Percentiles rank a stretch among this genome's conserved stretches.
Conservation (phyloP, 805 yeast species). For the Spathaspora hagerdaliae region DNA sequence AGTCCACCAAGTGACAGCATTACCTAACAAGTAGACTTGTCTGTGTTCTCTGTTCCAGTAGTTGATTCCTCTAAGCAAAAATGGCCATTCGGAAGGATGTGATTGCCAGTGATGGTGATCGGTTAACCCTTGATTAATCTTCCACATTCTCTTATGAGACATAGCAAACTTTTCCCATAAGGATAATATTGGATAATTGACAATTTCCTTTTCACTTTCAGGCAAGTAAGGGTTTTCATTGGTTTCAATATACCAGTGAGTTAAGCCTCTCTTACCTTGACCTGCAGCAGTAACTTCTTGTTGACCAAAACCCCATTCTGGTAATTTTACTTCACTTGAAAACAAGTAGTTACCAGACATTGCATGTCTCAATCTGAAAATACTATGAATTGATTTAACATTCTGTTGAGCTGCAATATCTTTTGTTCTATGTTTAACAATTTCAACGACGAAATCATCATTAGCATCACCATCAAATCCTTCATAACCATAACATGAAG, state of each 20-base stretch:
- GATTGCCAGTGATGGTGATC: constrained; percentile 72
- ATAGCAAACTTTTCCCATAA: constrained; percentile 62
- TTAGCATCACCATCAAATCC: constrained; percentile 81
- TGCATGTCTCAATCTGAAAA: constrained; percentile 73
- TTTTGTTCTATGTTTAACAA: constrained; percentile 50
- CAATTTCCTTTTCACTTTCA: constrained; percentile 16
- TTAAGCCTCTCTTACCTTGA: constrained; percentile 57
- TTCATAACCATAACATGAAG: constrained; percentile 68
- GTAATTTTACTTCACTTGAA: constrained; percentile 71
- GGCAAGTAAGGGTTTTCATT: constrained; percentile 52
- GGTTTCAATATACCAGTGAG: constrained; percentile 72
- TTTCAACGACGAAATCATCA: constrained; percentile 77
- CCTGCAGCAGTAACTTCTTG: constrained; percentile 81
- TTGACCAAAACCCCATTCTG: constrained; percentile 81
- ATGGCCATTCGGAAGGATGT: constrained; percentile 70
- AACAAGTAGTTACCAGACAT: constrained; percentile 75
- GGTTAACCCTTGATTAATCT: constrained; percentile 64
- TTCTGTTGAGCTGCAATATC: constrained; percentile 50
- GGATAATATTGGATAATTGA: constrained; percentile 48
- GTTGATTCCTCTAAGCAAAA: constrained; percentile 71
- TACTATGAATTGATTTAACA: constrained; percentile 63
- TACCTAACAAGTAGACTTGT: constrained; percentile 72
- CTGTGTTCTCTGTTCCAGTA: constrained; percentile 65
- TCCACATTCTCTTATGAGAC: constrained; percentile 74
- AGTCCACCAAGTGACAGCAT: constrained; percentile 79